Base-by-base conservation (phyloP, 2,329 filamentous ascomycete genomes). In the Aspergillus amoenus region DNA sequence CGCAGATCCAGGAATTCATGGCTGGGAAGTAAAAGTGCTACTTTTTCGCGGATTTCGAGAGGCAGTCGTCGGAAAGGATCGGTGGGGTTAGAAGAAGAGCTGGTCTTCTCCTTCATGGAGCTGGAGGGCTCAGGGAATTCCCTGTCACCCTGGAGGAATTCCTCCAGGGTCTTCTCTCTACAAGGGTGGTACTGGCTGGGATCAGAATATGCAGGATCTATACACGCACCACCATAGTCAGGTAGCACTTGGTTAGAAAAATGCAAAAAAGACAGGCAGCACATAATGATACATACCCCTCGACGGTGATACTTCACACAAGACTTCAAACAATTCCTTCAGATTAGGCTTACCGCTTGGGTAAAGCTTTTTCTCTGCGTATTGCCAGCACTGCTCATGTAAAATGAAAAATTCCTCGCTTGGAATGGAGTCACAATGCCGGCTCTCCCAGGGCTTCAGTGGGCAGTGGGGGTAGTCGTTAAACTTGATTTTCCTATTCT, bases 1-100 rank as follows among this genome's bases (percentile, higher is more conserved):
- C 61, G 53, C 13, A 61, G 43, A 15, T 21, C 43, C 18, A 57
- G 32, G 24, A 55, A 27, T 24, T 59, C 61, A 17, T 7, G 22
- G 13, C 47, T 57, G 3, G 34, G 21, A 3, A 62, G 37, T 12
- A 44, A 5, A 9, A 50, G 7, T n/a, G 58, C 56, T n/a, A 62
- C 52, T 1, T 44, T 21, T 15, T 57, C 37, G 12, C 47, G 41
- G 5, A 54, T 17, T 30, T 61, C 61, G 11, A 60, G 15, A 11
- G 61, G 54, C 18, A 64, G 32, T 15, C 40, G 37, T 13, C 18
- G 15, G n/a, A 56, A 52, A 15, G 3, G 2, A 24, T 60, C 43
- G 5, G 24, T 48, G 7, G 27, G 44, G 30, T 53, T 52, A 9
- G 4, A 7, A 4, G 5, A 13, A 9, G 37, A 17, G 21, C 27